phyloP scores from a whole-genome alignment of 495 filamentous ascomycete species.

The Aspergillus nidulans region DNA sequence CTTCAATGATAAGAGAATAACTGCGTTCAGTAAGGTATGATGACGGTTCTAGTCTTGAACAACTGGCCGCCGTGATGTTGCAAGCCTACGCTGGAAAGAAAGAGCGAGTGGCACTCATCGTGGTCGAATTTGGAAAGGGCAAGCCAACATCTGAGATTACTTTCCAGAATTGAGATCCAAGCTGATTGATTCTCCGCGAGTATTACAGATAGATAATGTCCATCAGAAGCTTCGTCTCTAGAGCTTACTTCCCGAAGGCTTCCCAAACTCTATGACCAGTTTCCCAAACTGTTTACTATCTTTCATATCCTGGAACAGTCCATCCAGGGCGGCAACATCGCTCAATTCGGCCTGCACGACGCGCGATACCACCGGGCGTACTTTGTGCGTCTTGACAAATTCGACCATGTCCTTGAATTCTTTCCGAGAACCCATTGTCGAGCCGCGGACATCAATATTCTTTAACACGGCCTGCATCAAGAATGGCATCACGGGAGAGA shows the following conservation, averaged over 20 bases:
- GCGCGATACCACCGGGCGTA: slow-evolving; percentile 60
- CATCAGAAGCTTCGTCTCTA: slow-evolving; percentile 16
- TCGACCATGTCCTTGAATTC: slow-evolving; percentile 76
- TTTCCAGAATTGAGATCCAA: neutral
- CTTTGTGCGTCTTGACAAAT: slow-evolving; percentile 60
- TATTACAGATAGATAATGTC: neutral
- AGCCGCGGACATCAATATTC: slow-evolving; percentile 68
- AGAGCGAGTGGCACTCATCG: neutral
- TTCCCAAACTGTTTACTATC: slow-evolving; percentile 75
- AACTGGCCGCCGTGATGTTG: neutral
- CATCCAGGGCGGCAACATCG: slow-evolving; percentile 61
- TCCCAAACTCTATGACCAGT: slow-evolving; percentile 58
- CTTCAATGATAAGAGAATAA: slow-evolving; percentile 12
- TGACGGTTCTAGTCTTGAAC: neutral
- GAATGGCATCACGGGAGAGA: slow-evolving; percentile 67
- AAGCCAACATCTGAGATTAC: neutral
- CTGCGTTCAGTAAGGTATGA: slow-evolving; percentile 10
- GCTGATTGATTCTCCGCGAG: slow-evolving; percentile 4
- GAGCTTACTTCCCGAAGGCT: slow-evolving; percentile 39
- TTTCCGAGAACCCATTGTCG: slow-evolving; percentile 70
- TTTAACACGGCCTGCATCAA: slow-evolving; percentile 65
- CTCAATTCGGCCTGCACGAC: slow-evolving; percentile 58
- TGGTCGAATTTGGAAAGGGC: neutral
- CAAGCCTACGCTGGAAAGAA: slow-evolving; percentile 1
- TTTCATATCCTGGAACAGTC: slow-evolving; percentile 71